phyloP scores from a whole-genome alignment of 2,329 filamentous ascomycete species.

The Nemania sp. region DNA sequence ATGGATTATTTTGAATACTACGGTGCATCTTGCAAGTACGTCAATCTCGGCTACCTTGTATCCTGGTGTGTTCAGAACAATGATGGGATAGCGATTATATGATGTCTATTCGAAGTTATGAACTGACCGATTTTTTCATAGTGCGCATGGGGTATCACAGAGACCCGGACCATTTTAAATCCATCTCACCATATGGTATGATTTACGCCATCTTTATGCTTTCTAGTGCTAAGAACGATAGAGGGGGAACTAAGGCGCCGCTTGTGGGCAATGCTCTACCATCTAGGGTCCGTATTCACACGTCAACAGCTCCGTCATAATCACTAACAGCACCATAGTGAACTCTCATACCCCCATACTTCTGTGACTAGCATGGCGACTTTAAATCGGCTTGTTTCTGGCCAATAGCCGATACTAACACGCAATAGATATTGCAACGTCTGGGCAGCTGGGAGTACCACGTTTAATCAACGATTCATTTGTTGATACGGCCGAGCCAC shows the following conservation, averaged over 20 bases:
- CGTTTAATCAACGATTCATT: constrained; percentile 55
- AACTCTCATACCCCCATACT: not conserved
- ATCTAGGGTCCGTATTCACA: constrained; percentile 46
- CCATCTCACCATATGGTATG: constrained; percentile 55
- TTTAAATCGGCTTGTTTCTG: not conserved
- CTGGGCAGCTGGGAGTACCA: constrained; percentile 59
- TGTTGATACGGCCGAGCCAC: constrained; percentile 57
- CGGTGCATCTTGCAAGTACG: constrained; percentile 47
- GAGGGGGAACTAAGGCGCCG: constrained; percentile 59
- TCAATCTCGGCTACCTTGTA: not conserved
- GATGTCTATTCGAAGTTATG: not conserved
- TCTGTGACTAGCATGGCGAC: not conserved
- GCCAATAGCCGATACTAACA: constrained; percentile 9
- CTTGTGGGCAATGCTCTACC: constrained; percentile 56
- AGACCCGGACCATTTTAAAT: constrained; percentile 56
- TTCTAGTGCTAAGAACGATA: constrained; percentile 20
- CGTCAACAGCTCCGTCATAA: not conserved
- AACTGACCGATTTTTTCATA: constrained; percentile 43
- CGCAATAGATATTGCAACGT: constrained; percentile 54
- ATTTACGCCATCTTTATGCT: not conserved
- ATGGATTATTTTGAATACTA: constrained; percentile 53
- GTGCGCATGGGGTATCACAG: constrained; percentile 59
- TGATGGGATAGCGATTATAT: not conserved
- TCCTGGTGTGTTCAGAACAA: not conserved
- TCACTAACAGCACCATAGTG: constrained; percentile 33